Evolutionary conservation across 495 filamentous ascomycete genomes (phyloP).

Genomic region (Talaromyces wortmannii): DNA sequence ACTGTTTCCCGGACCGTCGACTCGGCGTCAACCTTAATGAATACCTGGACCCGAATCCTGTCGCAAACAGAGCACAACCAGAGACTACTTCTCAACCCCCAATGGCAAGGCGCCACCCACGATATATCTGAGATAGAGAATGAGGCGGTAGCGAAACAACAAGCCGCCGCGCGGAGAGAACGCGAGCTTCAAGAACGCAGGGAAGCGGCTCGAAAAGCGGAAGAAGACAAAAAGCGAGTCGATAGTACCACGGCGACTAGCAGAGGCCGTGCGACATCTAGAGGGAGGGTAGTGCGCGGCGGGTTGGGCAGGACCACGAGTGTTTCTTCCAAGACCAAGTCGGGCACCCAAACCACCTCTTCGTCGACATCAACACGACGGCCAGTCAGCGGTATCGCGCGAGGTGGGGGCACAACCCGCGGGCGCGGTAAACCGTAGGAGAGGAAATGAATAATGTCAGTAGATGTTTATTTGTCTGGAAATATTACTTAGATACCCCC

Average conservation of each 20-base stretch:
- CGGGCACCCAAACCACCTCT: constrained; percentile 20
- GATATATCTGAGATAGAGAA: constrained; percentile 79
- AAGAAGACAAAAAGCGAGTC: constrained; percentile 55
- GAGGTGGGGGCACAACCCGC: constrained; percentile 34
- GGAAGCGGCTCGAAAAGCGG: constrained; percentile 62
- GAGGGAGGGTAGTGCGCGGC: constrained; percentile 34
- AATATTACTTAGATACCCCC: not conserved
- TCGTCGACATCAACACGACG: constrained; percentile 35
- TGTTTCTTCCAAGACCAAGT: constrained; percentile 16
- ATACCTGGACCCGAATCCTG: constrained; percentile 92
- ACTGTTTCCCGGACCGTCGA: constrained; percentile 80
- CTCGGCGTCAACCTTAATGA: constrained; percentile 87
- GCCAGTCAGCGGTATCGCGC: constrained; percentile 42
- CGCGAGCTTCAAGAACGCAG: constrained; percentile 67
- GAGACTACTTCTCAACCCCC: constrained; percentile 76
- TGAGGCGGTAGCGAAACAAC: constrained; percentile 60
- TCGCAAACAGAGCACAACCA: constrained; percentile 97
- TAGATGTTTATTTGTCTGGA: constrained; percentile 9
- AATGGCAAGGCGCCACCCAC: constrained; percentile 82
- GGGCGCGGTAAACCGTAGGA: constrained; percentile 27
- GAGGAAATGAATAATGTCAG: not conserved
- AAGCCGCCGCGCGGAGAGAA: constrained; percentile 67
- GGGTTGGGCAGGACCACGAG: constrained; percentile 39
- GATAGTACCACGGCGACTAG: constrained; percentile 38
- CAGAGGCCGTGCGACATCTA: constrained; percentile 35